Evolutionary conservation across 305 asterid species (phyloP), one percentile per base, ranked within the genome.

Genomic region (Ajuga reptans): DNA sequence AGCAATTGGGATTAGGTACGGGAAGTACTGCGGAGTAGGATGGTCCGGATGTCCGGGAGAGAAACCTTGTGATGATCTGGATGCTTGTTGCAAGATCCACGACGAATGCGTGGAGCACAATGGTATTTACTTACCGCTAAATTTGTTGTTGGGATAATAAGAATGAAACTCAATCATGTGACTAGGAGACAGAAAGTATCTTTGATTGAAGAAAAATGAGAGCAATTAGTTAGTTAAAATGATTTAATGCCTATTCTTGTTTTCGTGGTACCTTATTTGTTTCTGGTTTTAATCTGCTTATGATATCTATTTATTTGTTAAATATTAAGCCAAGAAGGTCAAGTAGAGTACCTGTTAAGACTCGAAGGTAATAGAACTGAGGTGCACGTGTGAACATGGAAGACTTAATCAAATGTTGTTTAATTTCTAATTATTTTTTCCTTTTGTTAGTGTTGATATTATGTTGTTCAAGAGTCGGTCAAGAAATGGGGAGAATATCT

Each of bases 1-100:
- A 87, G 96, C 94, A 4, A 75, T 89, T 60, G 92, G 87, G 64
- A 92, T 92, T 62, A 89, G 80, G 78, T 91, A 91, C 33, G 98
- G 96, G 29, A 91, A 91, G 87, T 91, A 84, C 75, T 91, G 98
- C 42, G 96, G 98, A 55, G 96, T 92, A 31, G 98, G 96, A 15
- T 89, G 96, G 96, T 82, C 84, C 1, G 98, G 96, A 34, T 92
- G 98, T 65, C 84, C 92, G 0, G 96, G 98, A 29, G 98, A 92
- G 85, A 84, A 89, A 71, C 98, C 98, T 66, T 92, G 98, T 55
- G 98, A 92, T 79, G 96, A 92, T 78, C 82, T 89, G 69, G 96
- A 92, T 76, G 95, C 95, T 69, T 92, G 98, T 78, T 92, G 96
- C 77, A 77, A 86, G 80, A 83, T 85, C 75, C 98, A 92, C 46